Percentiles rank a stretch among this genome's conserved stretches.
These are phyloP conservation scores for Aspergillus brasiliensis DNA, from an alignment of 2,329 filamentous ascomycete genomes.

Conservation along the genomic window DNA sequence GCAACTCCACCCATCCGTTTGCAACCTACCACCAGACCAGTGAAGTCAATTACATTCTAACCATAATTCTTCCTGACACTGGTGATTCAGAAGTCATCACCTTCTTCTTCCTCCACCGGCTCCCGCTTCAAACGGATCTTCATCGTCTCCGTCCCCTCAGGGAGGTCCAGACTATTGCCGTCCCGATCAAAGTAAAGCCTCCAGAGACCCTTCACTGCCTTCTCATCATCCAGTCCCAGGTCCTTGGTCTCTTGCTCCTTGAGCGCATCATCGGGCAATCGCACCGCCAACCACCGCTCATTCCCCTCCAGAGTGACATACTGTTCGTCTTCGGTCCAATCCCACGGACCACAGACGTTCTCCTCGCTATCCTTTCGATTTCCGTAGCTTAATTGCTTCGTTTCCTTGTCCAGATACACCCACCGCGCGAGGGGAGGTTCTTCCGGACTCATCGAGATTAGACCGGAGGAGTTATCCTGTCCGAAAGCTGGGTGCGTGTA, in stretches of 20 bases:
- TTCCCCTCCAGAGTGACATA: not conserved
- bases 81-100: not conserved
- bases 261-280: not conserved
- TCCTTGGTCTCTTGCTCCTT: not conserved
- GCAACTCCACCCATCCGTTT: not conserved
- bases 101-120: not conserved
- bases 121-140: not conserved
- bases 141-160: not conserved
- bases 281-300: constrained; percentile 7
- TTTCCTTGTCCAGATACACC: constrained; percentile 1
- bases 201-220: not conserved
- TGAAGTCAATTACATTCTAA: not conserved
- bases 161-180: not conserved
- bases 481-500: not conserved
- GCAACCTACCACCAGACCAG: not conserved
- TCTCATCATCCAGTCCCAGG: not conserved
- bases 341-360: constrained; percentile 4
- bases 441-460: not conserved
- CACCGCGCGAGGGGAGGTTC: not conserved
- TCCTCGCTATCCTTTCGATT: not conserved
- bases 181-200: constrained; percentile 7
- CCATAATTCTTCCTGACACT: not conserved
- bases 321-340: not conserved
- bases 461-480: not conserved
- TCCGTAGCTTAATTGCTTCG: not conserved